A percentile compares a stretch with the other conserved stretches of the same genome.
These are phyloP conservation scores for Boletus vermiculosoides DNA, from an alignment of 768 basidiomycete species.

Conservation along the genomic window DNA sequence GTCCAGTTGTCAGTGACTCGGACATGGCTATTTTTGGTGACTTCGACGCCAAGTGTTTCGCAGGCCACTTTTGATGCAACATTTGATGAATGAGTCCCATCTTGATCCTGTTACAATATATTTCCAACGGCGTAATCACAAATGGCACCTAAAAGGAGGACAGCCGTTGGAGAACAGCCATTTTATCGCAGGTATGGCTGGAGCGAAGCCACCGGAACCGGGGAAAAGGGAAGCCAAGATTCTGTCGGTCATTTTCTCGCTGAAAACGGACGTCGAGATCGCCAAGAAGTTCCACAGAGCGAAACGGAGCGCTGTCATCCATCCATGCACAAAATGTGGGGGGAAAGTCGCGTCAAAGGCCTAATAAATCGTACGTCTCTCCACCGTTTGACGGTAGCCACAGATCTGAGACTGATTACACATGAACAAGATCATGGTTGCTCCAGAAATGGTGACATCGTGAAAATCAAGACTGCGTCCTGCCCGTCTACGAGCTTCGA, in stretches of 20 bases:
- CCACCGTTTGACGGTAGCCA: neutral
- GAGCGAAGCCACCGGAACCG: neutral
- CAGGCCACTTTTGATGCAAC: too few relatives aligned
- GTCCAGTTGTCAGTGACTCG: neutral
- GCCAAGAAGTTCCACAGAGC: neutral
- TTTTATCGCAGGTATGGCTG: neutral
- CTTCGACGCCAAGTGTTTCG: neutral
- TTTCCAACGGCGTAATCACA: neutral
- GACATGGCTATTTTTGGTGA: neutral
- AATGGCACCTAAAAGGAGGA: neutral
- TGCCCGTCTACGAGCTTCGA: neutral
- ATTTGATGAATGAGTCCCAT: neutral
- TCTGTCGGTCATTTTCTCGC: too few relatives aligned
- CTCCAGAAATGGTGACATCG: neutral
- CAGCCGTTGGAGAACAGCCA: neutral
- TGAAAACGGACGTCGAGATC: neutral
- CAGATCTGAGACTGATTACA: neutral
- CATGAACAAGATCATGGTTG: neutral
- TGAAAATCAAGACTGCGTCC: neutral
- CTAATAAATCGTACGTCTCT: neutral
- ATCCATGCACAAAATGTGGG: neutral
- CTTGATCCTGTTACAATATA: neutral
- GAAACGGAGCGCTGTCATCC: neutral
- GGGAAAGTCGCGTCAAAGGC: neutral
- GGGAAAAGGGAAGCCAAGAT: neutral